These are phyloP conservation scores for Xylaria venustula DNA, from an alignment of 495 filamentous ascomycete species.

Conservation along the genomic window DNA sequence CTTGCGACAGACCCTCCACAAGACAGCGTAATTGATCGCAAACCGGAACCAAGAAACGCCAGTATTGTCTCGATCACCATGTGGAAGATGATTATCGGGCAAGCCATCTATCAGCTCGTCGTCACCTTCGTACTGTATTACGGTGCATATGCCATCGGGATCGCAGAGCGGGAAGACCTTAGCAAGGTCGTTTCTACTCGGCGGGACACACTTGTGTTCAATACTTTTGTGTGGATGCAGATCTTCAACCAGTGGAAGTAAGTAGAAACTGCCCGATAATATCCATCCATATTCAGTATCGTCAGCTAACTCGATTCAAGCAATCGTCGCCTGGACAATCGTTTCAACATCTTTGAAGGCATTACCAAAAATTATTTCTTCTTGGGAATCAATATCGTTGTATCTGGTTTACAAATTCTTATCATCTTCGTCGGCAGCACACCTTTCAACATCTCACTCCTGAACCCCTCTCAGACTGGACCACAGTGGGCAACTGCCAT, in stretches of 20 bases:
- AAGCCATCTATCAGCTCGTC: conserved; percentile 77
- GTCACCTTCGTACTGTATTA: conserved; percentile 81
- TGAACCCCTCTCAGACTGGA: conserved; percentile 47
- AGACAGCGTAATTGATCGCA: conserved; percentile 73
- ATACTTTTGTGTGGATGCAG: conserved; percentile 96
- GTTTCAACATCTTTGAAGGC: conserved; percentile 86
- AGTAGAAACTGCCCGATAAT: conserved; percentile 29
- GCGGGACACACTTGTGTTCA: conserved; percentile 79
- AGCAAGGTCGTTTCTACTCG: conserved; percentile 31
- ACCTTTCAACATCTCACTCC: conserved; percentile 67
- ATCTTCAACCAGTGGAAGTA: conserved; percentile 94
- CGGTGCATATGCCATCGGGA: conserved; percentile 61
- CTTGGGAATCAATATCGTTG: conserved; percentile 74
- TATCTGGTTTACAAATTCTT: conserved; percentile 76
- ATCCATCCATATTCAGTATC: neutral
- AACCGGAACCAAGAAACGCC: conserved; percentile 76
- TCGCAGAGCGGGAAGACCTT: conserved; percentile 35
- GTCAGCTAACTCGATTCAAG: conserved; percentile 39
- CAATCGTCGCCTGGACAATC: conserved; percentile 85
- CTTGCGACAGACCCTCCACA: conserved; percentile 83
- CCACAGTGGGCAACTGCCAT: conserved; percentile 77
- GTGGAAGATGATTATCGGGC: conserved; percentile 96
- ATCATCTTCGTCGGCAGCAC: conserved; percentile 74
- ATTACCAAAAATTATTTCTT: conserved; percentile 78
- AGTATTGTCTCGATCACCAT: conserved; percentile 79